phyloP scores from a whole-genome alignment of 768 basidiomycete species.

The Boletus subcaerulescens region DNA sequence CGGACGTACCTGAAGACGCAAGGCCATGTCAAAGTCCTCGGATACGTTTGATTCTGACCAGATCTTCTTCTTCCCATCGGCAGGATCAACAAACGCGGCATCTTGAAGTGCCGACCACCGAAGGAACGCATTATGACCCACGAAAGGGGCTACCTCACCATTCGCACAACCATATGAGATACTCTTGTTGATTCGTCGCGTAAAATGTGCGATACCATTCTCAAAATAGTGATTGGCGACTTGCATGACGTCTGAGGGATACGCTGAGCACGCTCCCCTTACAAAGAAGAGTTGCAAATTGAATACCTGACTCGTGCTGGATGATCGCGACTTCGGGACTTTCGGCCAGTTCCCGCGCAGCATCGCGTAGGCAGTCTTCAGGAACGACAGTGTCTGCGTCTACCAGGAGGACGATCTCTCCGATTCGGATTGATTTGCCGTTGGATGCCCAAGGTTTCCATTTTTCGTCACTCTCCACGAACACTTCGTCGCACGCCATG shows the following conservation, averaged over 20 bases:
- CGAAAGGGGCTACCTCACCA: constrained; percentile 75
- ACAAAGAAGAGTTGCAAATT: constrained; percentile 20
- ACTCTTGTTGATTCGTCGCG: constrained; percentile 79
- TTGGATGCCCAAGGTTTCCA: constrained; percentile 80
- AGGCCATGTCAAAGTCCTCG: constrained; percentile 70
- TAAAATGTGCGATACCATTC: constrained; percentile 88
- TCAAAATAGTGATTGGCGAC: constrained; percentile 90
- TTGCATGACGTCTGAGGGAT: constrained; percentile 73
- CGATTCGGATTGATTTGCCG: constrained; percentile 69
- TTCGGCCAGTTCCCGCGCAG: constrained; percentile 78
- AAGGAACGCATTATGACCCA: constrained; percentile 87
- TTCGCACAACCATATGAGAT: constrained; percentile 79
- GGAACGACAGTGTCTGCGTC: constrained; percentile 90
- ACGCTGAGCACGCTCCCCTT: background rate
- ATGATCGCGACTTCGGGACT: constrained; percentile 68
- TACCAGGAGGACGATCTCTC: constrained; percentile 77
- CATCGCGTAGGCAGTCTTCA: constrained; percentile 89
- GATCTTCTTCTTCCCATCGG: constrained; percentile 60
- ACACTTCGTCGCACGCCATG: constrained; percentile 72
- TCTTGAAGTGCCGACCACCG: constrained; percentile 90
- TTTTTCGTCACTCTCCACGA: constrained; percentile 49
- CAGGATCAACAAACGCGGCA: constrained; percentile 64
- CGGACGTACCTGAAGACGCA: constrained; percentile 43
- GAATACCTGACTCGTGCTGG: constrained; percentile 82
- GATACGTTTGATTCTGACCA: constrained; percentile 69